These are phyloP conservation scores for Hirsutella rhossiliensis DNA, from an alignment of 2,329 filamentous ascomycete genomes.

Conservation along the genomic window DNA sequence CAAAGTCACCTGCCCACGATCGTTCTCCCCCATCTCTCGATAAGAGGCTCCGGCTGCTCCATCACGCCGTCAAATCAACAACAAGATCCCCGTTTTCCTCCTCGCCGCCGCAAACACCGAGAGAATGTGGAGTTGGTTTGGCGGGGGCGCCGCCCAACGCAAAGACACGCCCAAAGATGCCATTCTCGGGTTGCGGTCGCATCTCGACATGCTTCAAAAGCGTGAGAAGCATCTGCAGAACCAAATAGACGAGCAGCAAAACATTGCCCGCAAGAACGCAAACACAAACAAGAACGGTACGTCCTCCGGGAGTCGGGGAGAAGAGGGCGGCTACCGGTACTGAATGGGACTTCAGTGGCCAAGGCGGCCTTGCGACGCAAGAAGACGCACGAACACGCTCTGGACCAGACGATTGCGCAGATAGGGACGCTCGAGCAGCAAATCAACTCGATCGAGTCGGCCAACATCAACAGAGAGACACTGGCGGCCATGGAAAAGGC, in stretches of 20 bases:
- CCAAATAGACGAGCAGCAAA: conserved; percentile 89
- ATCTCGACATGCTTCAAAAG: conserved; percentile 97
- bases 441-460: conserved; percentile 92
- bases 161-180: conserved; percentile 96
- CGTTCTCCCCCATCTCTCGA: not conserved
- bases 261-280: conserved; percentile 78
- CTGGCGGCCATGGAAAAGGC: conserved; percentile 89
- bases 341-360: conserved; percentile 49
- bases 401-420: conserved; percentile 82
- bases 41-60: not conserved
- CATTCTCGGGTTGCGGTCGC: conserved; percentile 74
- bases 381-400: conserved; percentile 83
- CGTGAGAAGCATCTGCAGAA: conserved; percentile 81
- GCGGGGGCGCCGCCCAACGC: conserved; percentile 66
- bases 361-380: conserved; percentile 85
- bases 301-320: conserved; percentile 16
- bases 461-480: conserved; percentile 98
- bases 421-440: conserved; percentile 90
- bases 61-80: not conserved
- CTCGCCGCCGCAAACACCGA: not conserved
- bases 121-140: conserved; percentile 80
- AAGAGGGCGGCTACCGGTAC: conserved; percentile 7
- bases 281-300: conserved; percentile 78
- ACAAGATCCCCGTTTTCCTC: not conserved
- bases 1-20: not conserved